Percentiles rank a stretch among this genome's conserved stretches.
Evolutionary conservation across 2,329 filamentous ascomycete genomes (phyloP).

Genomic region (Alternaria atra): DNA sequence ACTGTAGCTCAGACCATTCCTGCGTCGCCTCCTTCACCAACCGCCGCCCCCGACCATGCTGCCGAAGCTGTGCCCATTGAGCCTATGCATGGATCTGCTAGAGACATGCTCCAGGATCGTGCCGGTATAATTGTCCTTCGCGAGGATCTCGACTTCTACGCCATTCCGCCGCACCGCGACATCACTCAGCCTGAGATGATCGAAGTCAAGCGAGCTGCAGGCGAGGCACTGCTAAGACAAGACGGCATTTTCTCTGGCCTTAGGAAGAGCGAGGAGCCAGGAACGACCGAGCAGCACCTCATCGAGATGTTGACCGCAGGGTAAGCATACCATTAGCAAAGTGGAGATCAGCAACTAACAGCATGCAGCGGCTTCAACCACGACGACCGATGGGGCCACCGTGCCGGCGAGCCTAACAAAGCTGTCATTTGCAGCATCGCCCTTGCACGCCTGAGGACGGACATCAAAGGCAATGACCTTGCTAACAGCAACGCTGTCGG

Average conservation of each 20-base stretch:
- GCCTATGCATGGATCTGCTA: constrained; percentile 72
- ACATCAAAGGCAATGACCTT: constrained; percentile 80
- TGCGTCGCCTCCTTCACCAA: constrained; percentile 71
- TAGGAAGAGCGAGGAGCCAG: constrained; percentile 92
- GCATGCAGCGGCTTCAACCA: constrained; percentile 86
- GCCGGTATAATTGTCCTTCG: constrained; percentile 96
- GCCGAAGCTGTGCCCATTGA: constrained; percentile 72
- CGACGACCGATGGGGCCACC: constrained; percentile 93
- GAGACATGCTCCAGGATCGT: constrained; percentile 83
- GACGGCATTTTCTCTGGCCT: constrained; percentile 96
- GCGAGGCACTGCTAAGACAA: constrained; percentile 84
- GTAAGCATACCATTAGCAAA: constrained; percentile 62
- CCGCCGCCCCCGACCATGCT: constrained; percentile 53
- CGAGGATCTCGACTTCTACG: constrained; percentile 97
- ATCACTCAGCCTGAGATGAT: constrained; percentile 93
- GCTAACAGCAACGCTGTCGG: constrained; percentile 82
- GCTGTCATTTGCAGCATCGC: constrained; percentile 97
- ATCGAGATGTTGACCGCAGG: constrained; percentile 99
- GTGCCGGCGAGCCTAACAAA: constrained; percentile 97
- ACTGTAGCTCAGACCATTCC: constrained; percentile 96
- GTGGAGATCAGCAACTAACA: constrained; percentile 12
- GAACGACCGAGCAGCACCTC: constrained; percentile 95
- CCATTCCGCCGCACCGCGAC: constrained; percentile 84
- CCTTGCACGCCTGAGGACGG: constrained; percentile 88
- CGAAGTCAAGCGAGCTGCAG: constrained; percentile 91